Conservation (phyloP, 306 rosid genomes). For the Canavalia ensiformis region DNA sequence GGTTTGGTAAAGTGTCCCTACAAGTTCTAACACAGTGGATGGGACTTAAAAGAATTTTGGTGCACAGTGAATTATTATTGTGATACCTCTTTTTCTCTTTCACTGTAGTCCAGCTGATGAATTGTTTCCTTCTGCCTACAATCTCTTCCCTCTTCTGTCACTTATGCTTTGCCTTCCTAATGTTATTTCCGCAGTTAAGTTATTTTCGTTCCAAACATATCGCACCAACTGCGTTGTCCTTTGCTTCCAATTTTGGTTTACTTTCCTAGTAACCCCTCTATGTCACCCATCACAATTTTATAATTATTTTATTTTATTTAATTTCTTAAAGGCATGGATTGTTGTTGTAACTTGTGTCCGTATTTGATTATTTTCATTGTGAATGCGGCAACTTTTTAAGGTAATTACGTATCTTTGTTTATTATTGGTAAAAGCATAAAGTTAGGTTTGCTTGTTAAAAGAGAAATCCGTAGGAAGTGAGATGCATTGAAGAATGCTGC, state of each 20-base stretch:
- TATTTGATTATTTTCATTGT: constrained; percentile 25
- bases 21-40: not conserved
- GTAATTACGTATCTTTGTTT: constrained; percentile 31
- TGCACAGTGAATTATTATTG: not conserved
- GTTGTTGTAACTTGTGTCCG: constrained; percentile 4
- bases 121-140: constrained; percentile 36
- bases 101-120: not conserved
- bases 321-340: constrained; percentile 16
- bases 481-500: not conserved
- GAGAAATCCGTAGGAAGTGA: constrained; percentile 8
- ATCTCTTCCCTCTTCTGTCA: constrained; percentile 30
- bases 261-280: not conserved
- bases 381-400: constrained; percentile 30
- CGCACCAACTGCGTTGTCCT: constrained; percentile 34
- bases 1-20: constrained; percentile 9
- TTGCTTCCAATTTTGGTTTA: constrained; percentile 39
- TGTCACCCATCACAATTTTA: constrained; percentile 21
- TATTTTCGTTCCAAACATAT: constrained; percentile 22
- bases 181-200: constrained; percentile 1
- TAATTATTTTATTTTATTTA: constrained; percentile 6
- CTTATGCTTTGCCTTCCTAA: constrained; percentile 27
- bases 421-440: constrained; percentile 32
- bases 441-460: constrained; percentile 17
- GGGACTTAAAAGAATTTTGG: not conserved
- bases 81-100: constrained; percentile 14